Percentiles rank a stretch among this genome's conserved stretches.
phyloP scores from a whole-genome alignment of 2,329 filamentous ascomycete species.

The Geosmithia morbida region DNA sequence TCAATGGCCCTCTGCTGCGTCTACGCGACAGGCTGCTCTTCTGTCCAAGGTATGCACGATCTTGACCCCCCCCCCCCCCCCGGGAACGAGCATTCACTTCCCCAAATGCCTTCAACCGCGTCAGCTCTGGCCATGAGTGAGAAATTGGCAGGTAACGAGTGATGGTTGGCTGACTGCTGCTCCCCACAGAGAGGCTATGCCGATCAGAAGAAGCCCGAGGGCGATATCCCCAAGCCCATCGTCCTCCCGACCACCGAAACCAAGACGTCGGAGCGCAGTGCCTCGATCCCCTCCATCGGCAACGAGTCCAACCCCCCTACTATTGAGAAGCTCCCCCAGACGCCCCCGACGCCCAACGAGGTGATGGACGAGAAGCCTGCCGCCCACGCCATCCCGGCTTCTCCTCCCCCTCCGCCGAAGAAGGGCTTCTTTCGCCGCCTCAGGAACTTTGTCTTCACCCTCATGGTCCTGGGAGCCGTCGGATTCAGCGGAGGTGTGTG shows the following conservation, averaged over 20 bases:
- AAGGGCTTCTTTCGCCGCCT: conserved; percentile 58
- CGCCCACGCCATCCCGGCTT: conserved; percentile 11
- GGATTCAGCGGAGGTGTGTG: conserved; percentile 82
- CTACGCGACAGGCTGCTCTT: conserved; percentile 16
- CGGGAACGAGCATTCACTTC: too few species aligned
- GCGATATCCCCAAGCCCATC: conserved; percentile 30
- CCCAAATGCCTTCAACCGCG: too few species aligned
- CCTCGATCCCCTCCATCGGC: conserved; percentile 18
- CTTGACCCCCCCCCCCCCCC: conserved; percentile 2
- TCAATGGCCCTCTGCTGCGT: conserved; percentile 37
- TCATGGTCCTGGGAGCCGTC: conserved; percentile 61
- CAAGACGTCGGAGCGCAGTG: conserved; percentile 29
- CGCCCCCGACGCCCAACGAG: conserved; percentile 18
- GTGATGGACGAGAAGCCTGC: conserved; percentile 13
- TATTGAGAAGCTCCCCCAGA: conserved; percentile 20
- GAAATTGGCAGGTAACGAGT: too few species aligned
- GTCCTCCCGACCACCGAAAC: conserved; percentile 41
- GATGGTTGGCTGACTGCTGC: not conserved
- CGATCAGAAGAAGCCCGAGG: conserved; percentile 33
- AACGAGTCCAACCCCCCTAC: conserved; percentile 20
- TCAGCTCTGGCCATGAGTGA: too few species aligned
- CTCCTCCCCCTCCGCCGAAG: conserved; percentile 28
- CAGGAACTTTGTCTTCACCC: conserved; percentile 60
- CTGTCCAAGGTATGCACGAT: conserved; percentile 13
- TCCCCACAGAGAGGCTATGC: conserved; percentile 38